These are phyloP conservation scores for Liriodendron chinense DNA, from an alignment of 164 flowering plant species.

Conservation along the genomic window DNA sequence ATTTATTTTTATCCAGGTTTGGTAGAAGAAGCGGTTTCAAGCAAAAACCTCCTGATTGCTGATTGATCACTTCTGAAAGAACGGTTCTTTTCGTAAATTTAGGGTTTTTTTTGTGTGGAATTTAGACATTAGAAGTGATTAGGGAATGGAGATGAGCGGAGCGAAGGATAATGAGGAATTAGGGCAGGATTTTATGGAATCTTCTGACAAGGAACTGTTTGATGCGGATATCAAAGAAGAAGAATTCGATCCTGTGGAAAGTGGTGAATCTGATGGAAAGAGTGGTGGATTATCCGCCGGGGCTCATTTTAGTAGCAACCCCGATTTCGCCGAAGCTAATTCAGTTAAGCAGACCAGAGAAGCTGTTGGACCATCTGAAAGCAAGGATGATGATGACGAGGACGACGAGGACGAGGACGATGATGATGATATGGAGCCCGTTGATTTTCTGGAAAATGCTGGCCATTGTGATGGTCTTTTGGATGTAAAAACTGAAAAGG, in stretches of 20 bases:
- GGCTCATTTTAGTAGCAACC: neutral
- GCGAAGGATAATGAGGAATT: neutral
- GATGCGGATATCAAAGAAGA: neutral
- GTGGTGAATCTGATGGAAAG: neutral
- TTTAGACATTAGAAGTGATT: neutral
- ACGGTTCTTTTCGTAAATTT: neutral
- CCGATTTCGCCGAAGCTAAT: neutral
- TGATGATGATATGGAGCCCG: neutral
- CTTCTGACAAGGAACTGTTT: neutral
- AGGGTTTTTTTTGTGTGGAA: neutral
- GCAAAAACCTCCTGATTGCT: no score
- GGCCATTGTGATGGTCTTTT: neutral
- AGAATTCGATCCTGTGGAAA: neutral
- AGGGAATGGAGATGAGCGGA: neutral
- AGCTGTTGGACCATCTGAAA: neutral
- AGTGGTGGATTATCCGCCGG: neutral
- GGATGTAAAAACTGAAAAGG: conserved; percentile 1
- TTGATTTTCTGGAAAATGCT: neutral
- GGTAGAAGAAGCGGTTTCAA: no score
- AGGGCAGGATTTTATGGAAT: neutral
- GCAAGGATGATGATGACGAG: neutral
- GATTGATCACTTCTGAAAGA: neutral
- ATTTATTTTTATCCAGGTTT: no score
- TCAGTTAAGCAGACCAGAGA: neutral
- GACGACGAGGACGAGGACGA: neutral